A percentile compares a stretch with the other conserved stretches of the same genome.
Evolutionary conservation across 768 basidiomycete species (phyloP).

Genomic region (Podaxis pistillaris): DNA sequence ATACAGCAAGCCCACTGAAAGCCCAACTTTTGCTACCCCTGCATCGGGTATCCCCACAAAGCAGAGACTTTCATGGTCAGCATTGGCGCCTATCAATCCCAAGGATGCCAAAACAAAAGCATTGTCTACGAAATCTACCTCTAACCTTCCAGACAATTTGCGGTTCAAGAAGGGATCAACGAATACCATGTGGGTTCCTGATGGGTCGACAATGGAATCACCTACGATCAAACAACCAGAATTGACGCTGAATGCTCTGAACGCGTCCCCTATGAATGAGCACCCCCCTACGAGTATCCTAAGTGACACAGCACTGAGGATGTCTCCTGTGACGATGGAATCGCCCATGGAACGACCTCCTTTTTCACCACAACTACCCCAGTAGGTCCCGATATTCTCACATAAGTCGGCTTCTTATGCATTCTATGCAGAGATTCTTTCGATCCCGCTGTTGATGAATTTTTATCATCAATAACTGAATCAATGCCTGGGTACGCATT

Average conservation of each 20-base stretch:
- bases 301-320: neutral
- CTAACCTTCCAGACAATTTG: constrained; percentile 8
- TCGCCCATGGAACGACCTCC: neutral
- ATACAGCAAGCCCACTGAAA: constrained; percentile 22
- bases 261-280: neutral
- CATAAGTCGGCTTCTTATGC: neutral
- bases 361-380: neutral
- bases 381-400: neutral
- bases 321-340: neutral
- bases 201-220: constrained; percentile 12
- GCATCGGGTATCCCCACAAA: constrained; percentile 47
- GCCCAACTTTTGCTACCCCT: constrained; percentile 18
- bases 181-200: neutral
- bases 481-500: constrained; percentile 12
- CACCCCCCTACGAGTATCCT: neutral
- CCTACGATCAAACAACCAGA: constrained; percentile 1
- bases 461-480: constrained; percentile 6
- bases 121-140: constrained; percentile 10
- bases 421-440: neutral
- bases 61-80: constrained; percentile 42
- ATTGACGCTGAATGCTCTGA: constrained; percentile 10
- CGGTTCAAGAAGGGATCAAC: constrained; percentile 13
- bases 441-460: constrained; percentile 1
- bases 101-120: constrained; percentile 26
- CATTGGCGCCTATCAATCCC: constrained; percentile 34